phyloP scores from a whole-genome alignment of 108 stramenopile species.

The Cyclotella baltica region DNA sequence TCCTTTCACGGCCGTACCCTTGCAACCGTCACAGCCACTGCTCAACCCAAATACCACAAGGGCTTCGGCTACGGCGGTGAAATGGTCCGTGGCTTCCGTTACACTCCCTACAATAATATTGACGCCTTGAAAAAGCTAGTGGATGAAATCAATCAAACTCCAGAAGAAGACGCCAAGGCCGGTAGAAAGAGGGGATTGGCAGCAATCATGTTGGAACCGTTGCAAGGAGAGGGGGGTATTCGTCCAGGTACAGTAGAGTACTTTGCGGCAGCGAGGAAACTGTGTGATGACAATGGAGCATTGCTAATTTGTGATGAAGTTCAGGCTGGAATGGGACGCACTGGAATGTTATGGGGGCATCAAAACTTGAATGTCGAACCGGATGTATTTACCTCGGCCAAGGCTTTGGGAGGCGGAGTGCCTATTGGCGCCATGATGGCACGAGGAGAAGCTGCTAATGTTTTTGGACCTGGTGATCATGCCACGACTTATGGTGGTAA shows the following conservation, averaged over 20 bases:
- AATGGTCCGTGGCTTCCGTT: constrained; percentile 91
- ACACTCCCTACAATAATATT: constrained; percentile 92
- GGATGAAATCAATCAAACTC: constrained; percentile 69
- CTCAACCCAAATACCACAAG: constrained; percentile 96
- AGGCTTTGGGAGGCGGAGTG: constrained; percentile 97
- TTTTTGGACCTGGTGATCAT: constrained; percentile 97
- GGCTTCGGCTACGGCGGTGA: constrained; percentile 88
- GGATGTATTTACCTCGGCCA: constrained; percentile 96
- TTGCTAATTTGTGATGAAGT: constrained; percentile 97
- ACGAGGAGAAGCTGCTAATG: constrained; percentile 80
- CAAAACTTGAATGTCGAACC: constrained; percentile 91
- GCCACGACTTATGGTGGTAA: constrained; percentile 97
- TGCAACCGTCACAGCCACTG: constrained; percentile 95
- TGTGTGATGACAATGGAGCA: constrained; percentile 89
- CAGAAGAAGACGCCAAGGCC: constrained; percentile 61
- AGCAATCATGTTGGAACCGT: constrained; percentile 95
- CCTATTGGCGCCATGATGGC: constrained; percentile 99
- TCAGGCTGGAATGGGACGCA: constrained; percentile 97
- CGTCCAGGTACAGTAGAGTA: constrained; percentile 84
- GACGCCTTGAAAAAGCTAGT: constrained; percentile 80
- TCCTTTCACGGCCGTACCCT: constrained; percentile 97
- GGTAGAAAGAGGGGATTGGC: constrained; percentile 82
- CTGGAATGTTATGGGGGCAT: constrained; percentile 96
- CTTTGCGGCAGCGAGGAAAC: constrained; percentile 77
- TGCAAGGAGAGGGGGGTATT: constrained; percentile 98